Evolutionary conservation across 148 eudicot genomes (phyloP).

Genomic region (Fagopyrum esculentum): DNA sequence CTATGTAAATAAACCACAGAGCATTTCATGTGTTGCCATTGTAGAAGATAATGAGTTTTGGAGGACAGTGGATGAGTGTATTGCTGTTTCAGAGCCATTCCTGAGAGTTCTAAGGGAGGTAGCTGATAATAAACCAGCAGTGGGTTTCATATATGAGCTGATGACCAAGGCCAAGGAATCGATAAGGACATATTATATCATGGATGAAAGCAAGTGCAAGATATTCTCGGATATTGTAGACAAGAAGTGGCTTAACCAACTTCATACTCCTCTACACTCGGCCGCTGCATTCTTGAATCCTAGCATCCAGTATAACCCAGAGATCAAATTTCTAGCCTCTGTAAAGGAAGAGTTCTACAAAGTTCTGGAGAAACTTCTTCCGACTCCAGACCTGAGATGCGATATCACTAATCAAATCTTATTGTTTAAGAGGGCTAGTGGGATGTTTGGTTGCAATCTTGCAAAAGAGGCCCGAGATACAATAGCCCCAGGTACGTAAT

Average conservation of each 20-base stretch:
- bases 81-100: slow-evolving; percentile 89
- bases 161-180: slow-evolving; percentile 94
- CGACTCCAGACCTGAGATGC: slow-evolving; percentile 77
- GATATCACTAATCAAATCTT: slow-evolving; percentile 82
- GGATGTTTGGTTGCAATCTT: slow-evolving; percentile 92
- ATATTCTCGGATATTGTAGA: slow-evolving; percentile 81
- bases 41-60: slow-evolving; percentile 86
- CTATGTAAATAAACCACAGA: slow-evolving; percentile 60
- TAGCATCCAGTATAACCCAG: slow-evolving; percentile 85
- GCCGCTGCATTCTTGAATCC: slow-evolving; percentile 98
- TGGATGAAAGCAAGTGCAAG: slow-evolving; percentile 95
- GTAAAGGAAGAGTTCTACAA: slow-evolving; percentile 78
- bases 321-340: slow-evolving; percentile 65
- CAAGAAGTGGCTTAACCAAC: slow-evolving; percentile 70
- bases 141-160: slow-evolving; percentile 74
- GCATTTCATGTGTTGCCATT: slow-evolving; percentile 49
- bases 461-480: slow-evolving; percentile 93
- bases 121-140: slow-evolving; percentile 72
- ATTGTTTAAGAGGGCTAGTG: slow-evolving; percentile 62
- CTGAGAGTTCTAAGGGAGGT: slow-evolving; percentile 84
- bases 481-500: slow-evolving; percentile 67
- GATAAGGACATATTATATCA: slow-evolving; percentile 82
- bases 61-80: slow-evolving; percentile 79
- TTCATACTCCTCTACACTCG: slow-evolving; percentile 84
- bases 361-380: slow-evolving; percentile 83